Percentiles rank a stretch among this genome's conserved stretches.
These are phyloP conservation scores for Epichloe sylvatica DNA, from an alignment of 2,329 filamentous ascomycete species.

Conservation along the genomic window DNA sequence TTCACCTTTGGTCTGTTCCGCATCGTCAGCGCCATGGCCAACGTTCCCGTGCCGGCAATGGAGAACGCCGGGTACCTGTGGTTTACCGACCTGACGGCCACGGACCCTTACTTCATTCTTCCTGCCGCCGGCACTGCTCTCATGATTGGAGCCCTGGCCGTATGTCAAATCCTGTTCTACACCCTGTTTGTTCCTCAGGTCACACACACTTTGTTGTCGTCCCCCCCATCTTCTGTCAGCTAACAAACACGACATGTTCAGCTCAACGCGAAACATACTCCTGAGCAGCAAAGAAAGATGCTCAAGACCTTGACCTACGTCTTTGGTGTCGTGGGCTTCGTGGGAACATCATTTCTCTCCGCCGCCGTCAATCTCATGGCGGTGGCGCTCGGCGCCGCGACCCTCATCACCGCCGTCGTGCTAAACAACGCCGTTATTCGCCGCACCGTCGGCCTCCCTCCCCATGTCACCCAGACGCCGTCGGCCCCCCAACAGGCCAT, in stretches of 20 bases:
- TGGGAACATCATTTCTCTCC: constrained; percentile 33
- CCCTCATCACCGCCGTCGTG: constrained; percentile 22
- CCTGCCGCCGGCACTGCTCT: constrained; percentile 46
- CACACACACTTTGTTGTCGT: neutral
- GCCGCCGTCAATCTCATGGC: constrained; percentile 36
- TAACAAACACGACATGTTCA: neutral
- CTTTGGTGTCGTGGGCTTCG: constrained; percentile 29
- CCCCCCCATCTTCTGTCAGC: neutral
- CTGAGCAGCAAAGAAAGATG: constrained; percentile 21
- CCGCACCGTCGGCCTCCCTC: constrained; percentile 23
- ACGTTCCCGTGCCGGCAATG: constrained; percentile 68
- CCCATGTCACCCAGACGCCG: constrained; percentile 13
- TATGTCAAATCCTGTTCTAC: constrained; percentile 14
- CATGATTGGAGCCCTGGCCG: constrained; percentile 43
- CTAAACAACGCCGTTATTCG: constrained; percentile 27
- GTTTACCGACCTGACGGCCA: constrained; percentile 61
- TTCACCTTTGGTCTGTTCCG: constrained; percentile 73
- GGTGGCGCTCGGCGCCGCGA: constrained; percentile 25
- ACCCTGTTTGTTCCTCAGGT: too few relatives aligned
- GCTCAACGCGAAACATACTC: constrained; percentile 13
- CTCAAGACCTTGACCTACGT: constrained; percentile 28
- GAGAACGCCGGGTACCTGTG: constrained; percentile 58
- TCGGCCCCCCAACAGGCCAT: constrained; percentile 7
- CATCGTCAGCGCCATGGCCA: constrained; percentile 57
- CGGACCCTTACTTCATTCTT: constrained; percentile 66